Percentiles rank a stretch among this genome's conserved stretches.
Conservation (phyloP, 306 rosid genomes). For the Glycine soja region DNA sequence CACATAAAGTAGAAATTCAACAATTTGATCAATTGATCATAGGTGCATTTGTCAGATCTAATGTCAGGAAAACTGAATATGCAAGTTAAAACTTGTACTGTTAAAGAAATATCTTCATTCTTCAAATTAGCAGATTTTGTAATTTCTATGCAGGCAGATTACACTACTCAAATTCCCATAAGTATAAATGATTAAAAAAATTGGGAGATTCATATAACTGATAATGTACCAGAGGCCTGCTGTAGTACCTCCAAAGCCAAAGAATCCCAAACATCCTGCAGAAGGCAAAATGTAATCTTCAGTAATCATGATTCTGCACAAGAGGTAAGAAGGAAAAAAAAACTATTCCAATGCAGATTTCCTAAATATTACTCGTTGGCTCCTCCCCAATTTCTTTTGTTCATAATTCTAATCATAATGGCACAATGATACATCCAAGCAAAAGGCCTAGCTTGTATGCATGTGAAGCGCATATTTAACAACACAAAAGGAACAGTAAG, state of each 20-base stretch:
- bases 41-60: not conserved
- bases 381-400: not conserved
- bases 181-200: conserved; percentile 6
- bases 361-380: not conserved
- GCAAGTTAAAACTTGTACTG: conserved; percentile 7
- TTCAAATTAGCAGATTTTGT: conserved; percentile 8
- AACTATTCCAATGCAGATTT: not conserved
- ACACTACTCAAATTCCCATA: not conserved
- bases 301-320: not conserved
- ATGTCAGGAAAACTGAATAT: conserved; percentile 2
- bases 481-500: conserved; percentile 32
- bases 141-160: conserved; percentile 24
- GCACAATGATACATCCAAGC: conserved; percentile 5
- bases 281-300: conserved; percentile 37
- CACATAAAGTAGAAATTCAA: conserved; percentile 2
- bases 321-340: not conserved
- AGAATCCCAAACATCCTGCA: conserved; percentile 91
- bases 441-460: not conserved
- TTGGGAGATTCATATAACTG: conserved; percentile 30
- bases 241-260: conserved; percentile 79
- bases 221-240: conserved; percentile 83
- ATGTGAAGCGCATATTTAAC: not conserved
- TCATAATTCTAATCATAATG: not conserved
- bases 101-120: not conserved
- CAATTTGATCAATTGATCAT: conserved; percentile 11